Evolutionary conservation across 331 rosid species (phyloP), one percentile per base, ranked within the genome.

Genomic region (Rhamnella rubrinervis): DNA sequence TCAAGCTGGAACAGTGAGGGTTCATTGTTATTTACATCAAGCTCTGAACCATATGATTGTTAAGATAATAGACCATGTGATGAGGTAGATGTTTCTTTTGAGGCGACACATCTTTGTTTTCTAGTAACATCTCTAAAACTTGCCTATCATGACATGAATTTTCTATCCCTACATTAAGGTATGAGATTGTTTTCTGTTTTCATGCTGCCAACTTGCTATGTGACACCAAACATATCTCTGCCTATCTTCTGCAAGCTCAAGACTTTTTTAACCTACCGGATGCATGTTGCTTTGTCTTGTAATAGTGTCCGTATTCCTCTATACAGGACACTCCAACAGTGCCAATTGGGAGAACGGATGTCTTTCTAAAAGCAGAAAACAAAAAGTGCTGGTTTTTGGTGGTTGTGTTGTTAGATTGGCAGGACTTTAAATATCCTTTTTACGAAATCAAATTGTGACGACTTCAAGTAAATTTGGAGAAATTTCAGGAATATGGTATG

Each of bases 341-440:
- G 77, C 96, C 95, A 14, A 73, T 87, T 40, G 98, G 97, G 75
- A 81, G 96, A 75, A 75, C 82, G 1, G 98, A 91, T 63, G 80
- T 87, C 55, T 95, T 95, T 75, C 87, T 89, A 35, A 86, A 81
- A 64, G 88, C 93, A 20, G 97, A 95, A 82, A 87, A n/a, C n/a
- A 79, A 5, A 85, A 80, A 31, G 96, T 89, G 71, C 71, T 84
- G 53, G 97, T 83, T 72, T 75, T 64, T 70, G 91, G 91, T 25
- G 97, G 98, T 6, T 89, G 90, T 80, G 85, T 95, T 65, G 82
- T 91, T 61, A 86, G 97, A 85, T 80, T 95, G 86, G 93, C 95
- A 6, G 98, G 96, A 66, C 97, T 95, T 71, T 95, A 95, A 82
- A 92, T 89, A 92, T 92, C 97, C 97, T 87, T 85, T 28, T 53